Base-by-base conservation (phyloP, 768 basidiomycete species). In the Mycena alexandri region DNA sequence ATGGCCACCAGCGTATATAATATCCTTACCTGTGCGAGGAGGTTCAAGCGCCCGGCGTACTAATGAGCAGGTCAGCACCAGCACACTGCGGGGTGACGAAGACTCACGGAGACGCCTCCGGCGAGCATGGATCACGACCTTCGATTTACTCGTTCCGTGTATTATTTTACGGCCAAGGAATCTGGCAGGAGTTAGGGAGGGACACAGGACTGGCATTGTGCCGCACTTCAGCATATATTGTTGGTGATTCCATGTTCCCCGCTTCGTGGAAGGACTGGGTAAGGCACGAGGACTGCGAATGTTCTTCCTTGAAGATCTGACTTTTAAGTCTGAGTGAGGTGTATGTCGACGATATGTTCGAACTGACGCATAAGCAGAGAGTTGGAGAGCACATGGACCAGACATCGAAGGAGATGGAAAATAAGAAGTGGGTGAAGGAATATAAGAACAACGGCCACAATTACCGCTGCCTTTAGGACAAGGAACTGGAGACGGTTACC, bases 401-500 rank as follows among this genome's bases (percentile, higher is more conserved):
- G 44, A 36, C 64, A 65, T 65, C 8, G 19, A 21, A 19, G 46
- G 48, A 52, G 24, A 29, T 33, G 16, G n/a, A 36, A 36, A 22
- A 34, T 13, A 14, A 2, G 43, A 14, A 44, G 24, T 5, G 25
- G 19, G 46, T 0, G 38, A 34, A 42, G 38, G 38, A 38, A 38
- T 46, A 36, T 16, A 42, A 50, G 46, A 16, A 61, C 59, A 50
- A 41, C 24, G 42, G 22, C 7, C 57, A 33, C n/a, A 47, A 60
- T 17, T 8, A 11, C 22, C n/a, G 57, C 57, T 59, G 48, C 51
- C 41, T 59, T 41, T 61, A 65, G 46, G 63, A 41, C n/a, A 25
- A 33, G 24, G 50, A 42, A 61, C 43, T 61, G 65, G 65, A 61
- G 54, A 67, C 65, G 46, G 65, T 67, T 67, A 67, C 65, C 65